Evolutionary conservation across 2,329 filamentous ascomycete genomes (phyloP), one percentile per base, ranked within the genome.

Genomic region (Coleophoma cylindrospora): DNA sequence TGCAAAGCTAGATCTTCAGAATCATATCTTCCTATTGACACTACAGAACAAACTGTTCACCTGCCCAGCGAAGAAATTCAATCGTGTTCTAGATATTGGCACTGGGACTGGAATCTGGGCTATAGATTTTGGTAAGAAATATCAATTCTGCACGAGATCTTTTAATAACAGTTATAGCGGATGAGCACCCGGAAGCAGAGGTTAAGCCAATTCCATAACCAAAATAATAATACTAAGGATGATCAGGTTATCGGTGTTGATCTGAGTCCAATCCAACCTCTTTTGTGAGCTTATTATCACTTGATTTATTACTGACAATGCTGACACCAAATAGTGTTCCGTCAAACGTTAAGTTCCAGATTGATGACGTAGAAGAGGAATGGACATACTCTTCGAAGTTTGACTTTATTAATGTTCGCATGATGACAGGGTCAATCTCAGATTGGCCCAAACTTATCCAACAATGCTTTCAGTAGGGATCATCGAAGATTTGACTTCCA

Each of bases 291-390:
- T 15, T 19, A 40, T n/a, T 14, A n/a, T 15, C 3, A 14, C n/a
- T 15, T 17, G 40, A 43, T 22, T 12, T 8, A 43, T 9, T 19
- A 21, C 15, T 21, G 17, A 27, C 3, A 9, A 38, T 38, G 15
- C 36, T 38, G 36, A 38, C 2, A 17, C 11, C 11, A 38, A 38
- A 9, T 43, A 21, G 15, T 61, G 74, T 83, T 8, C 80, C 80
- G 1, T 69, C 72, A 37, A 87, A 86, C 56, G 78, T 81, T 53
- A 71, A 75, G 45, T 86, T 86, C 57, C 73, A 83, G 45, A 75
- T 86, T 41, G 83, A 86, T 60, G 83, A 87, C 58, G 75, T 56
- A 5, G 56, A 57, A 22, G 33, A 50, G 1, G 36, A 46, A 2
- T 62, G 57, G 57, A 57, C 52, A 3, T 63, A 57, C 19, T 47